Percentiles rank a stretch among this genome's conserved stretches.
These are phyloP conservation scores for Hyphopichia pseudoburtonii DNA, from an alignment of 1,139 yeast species.

Conservation along the genomic window DNA sequence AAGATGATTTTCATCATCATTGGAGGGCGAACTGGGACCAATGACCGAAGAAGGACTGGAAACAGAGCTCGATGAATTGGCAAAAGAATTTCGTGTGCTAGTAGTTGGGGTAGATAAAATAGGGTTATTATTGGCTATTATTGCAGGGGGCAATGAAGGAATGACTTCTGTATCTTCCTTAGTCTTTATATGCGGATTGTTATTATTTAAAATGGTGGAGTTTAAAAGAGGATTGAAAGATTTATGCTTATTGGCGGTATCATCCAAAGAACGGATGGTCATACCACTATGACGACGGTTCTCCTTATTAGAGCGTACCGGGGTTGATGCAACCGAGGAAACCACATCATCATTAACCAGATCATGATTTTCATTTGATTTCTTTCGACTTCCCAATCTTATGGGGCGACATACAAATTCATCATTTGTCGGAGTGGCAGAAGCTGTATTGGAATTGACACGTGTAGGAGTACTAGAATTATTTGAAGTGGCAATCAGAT, in stretches of 20 bases:
- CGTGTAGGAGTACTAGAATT: background rate
- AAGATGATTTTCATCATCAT: background rate
- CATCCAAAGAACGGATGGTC: constrained; percentile 1
- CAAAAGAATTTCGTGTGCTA: constrained; percentile 4
- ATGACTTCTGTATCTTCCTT: background rate
- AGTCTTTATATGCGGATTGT: background rate
- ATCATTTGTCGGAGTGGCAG: constrained; percentile 12
- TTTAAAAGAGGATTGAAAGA: constrained; percentile 3
- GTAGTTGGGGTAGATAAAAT: constrained; percentile 4
- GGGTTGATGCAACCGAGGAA: constrained; percentile 3
- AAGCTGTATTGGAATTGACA: constrained; percentile 1
- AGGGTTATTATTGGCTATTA: constrained; percentile 5
- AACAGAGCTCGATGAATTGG: too few species aligned
- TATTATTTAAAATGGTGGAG: constrained; percentile 1
- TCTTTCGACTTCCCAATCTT: constrained; percentile 22
- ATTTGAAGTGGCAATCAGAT: background rate
- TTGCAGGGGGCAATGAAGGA: constrained; percentile 4
- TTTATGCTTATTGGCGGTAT: constrained; percentile 1
- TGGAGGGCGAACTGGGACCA: background rate
- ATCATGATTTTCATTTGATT: constrained; percentile 5
- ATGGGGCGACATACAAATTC: constrained; percentile 38
- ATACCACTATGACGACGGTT: constrained; percentile 5
- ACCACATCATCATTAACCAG: background rate
- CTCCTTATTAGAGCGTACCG: constrained; percentile 5
- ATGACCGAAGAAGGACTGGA: constrained; percentile 2